Percentiles rank a stretch among this genome's conserved stretches.
Conservation (phyloP, 495 filamentous ascomycete genomes). For the Symbiotaphrina buchneri region DNA sequence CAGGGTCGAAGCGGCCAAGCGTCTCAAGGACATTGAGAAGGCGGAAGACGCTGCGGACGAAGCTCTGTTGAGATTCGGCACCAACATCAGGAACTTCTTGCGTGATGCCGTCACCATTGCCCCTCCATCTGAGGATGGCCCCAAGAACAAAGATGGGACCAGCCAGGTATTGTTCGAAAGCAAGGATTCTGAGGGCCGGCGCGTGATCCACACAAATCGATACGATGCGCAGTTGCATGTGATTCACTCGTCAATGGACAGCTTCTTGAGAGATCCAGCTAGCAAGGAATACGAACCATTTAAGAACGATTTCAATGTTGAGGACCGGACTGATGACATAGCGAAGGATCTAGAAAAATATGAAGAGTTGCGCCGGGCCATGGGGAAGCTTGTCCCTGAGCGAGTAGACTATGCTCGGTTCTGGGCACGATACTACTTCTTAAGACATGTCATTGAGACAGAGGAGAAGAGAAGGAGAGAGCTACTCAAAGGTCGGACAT, state of each 20-base stretch:
- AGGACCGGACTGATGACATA: constrained; percentile 70
- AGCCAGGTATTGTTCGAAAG: constrained; percentile 64
- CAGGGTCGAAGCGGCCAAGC: constrained; percentile 56
- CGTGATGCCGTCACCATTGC: constrained; percentile 78
- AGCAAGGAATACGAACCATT: constrained; percentile 55
- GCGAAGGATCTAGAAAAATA: constrained; percentile 68
- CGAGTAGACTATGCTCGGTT: constrained; percentile 71
- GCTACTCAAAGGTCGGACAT: constrained; percentile 58
- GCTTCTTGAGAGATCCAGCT: constrained; percentile 63
- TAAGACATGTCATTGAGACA: constrained; percentile 83
- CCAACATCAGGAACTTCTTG: constrained; percentile 77
- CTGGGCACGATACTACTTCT: constrained; percentile 92
- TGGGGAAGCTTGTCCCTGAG: constrained; percentile 92
- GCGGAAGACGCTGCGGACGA: constrained; percentile 97
- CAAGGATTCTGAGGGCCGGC: constrained; percentile 70
- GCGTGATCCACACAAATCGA: constrained; percentile 79
- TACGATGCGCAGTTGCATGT: constrained; percentile 93
- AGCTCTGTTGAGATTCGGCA: constrained; percentile 79
- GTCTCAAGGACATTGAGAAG: constrained; percentile 75
- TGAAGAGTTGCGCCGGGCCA: constrained; percentile 65
- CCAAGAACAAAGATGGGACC: constrained; percentile 14
- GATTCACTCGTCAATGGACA: constrained; percentile 67
- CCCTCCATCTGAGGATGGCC: constrained; percentile 27
- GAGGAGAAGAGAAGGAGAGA: constrained; percentile 82
- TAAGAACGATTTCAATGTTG: constrained; percentile 54